Evolutionary conservation across 768 basidiomycete genomes (phyloP).

Genomic region (Leucosporidium creatinivorum): DNA sequence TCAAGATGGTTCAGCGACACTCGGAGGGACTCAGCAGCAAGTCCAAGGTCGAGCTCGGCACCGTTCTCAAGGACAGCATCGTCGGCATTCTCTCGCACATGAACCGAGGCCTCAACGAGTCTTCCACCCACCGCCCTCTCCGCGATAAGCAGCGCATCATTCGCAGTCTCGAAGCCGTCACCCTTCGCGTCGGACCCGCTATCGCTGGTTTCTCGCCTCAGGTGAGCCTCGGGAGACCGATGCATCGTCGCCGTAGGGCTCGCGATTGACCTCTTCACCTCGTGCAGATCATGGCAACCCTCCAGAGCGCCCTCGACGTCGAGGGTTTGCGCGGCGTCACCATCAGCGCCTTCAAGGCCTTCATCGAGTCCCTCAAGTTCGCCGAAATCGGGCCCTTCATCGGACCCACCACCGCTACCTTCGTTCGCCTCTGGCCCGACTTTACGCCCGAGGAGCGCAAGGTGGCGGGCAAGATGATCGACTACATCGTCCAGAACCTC

Average conservation of each 20-base stretch:
- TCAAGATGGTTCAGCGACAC: conserved; percentile 38
- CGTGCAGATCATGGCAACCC: conserved; percentile 81
- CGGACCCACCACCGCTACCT: conserved; percentile 76
- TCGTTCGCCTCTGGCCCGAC: conserved; percentile 66
- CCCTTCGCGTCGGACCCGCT: conserved; percentile 60
- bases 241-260: not conserved
- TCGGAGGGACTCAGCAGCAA: conserved; percentile 30
- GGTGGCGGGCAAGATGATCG: conserved; percentile 55
- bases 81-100: conserved; percentile 76
- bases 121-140: conserved; percentile 65
- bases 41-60: conserved; percentile 41
- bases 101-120: conserved; percentile 78
- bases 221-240: conserved; percentile 49
- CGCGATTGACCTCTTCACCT: not conserved
- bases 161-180: conserved; percentile 65
- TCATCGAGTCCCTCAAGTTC: conserved; percentile 60
- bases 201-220: conserved; percentile 77
- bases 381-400: conserved; percentile 73
- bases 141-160: conserved; percentile 67
- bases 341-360: conserved; percentile 68
- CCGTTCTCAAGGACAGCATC: conserved; percentile 66
- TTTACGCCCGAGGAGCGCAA: conserved; percentile 53
- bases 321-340: conserved; percentile 70
- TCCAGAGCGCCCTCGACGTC: conserved; percentile 78
- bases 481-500: conserved; percentile 63